Conservation (phyloP, 768 basidiomycete genomes). For the Boletellus ananiceps region DNA sequence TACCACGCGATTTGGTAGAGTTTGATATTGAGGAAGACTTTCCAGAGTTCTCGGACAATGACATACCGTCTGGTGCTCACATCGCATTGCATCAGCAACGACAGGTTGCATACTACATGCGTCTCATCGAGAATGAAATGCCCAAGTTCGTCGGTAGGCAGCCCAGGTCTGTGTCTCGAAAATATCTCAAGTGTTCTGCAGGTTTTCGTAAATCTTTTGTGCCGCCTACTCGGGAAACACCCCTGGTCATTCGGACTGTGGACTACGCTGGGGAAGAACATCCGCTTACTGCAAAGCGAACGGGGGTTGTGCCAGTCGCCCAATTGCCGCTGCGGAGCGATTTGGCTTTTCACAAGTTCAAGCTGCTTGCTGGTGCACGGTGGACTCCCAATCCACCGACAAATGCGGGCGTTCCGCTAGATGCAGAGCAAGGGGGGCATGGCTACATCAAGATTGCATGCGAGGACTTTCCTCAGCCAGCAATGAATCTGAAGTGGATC, state of each 20-base stretch:
- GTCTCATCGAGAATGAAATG: slow-evolving; percentile 86
- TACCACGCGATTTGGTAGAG: slow-evolving; percentile 37
- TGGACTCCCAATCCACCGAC: slow-evolving; percentile 76
- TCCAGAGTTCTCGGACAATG: slow-evolving; percentile 39
- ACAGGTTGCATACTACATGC: slow-evolving; percentile 68
- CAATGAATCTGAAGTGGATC: slow-evolving; percentile 94
- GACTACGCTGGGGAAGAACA: slow-evolving; percentile 76
- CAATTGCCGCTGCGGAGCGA: slow-evolving; percentile 60
- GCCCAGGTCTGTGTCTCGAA: slow-evolving; percentile 5
- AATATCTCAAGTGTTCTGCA: slow-evolving; percentile 28
- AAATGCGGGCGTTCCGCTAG: slow-evolving; percentile 53
- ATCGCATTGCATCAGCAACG: slow-evolving; percentile 69
- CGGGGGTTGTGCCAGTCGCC: slow-evolving; percentile 70
- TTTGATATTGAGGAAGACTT: slow-evolving; percentile 36
- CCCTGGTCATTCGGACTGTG: slow-evolving; percentile 68
- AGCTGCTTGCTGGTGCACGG: slow-evolving; percentile 82
- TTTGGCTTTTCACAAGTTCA: slow-evolving; percentile 76
- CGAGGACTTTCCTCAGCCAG: slow-evolving; percentile 76
- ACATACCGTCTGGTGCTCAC: slow-evolving; percentile 69
- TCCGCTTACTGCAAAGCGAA: slow-evolving; percentile 66
- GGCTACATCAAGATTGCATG: slow-evolving; percentile 91
- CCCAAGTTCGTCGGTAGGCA: slow-evolving; percentile 75
- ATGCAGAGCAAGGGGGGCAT: slow-evolving; percentile 46
- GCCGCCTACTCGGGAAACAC: slow-evolving; percentile 54
- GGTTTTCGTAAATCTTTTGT: slow-evolving; percentile 80